Base-by-base conservation (phyloP, 805 yeast species). In the Tetrapisispora nanseiensis region DNA sequence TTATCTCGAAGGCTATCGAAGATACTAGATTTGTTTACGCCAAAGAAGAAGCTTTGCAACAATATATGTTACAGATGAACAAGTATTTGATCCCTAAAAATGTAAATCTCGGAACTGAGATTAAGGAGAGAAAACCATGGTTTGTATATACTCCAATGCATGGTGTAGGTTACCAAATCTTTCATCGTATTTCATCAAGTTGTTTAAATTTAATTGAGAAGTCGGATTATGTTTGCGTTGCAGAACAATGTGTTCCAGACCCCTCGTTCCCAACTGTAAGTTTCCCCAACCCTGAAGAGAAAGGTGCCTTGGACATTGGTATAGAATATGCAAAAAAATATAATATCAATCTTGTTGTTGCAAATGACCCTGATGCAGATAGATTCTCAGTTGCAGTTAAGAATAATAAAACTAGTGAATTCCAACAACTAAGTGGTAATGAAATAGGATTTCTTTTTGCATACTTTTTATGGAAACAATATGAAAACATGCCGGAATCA, bases 291-390 rank as follows among this genome's bases (percentile, higher is more conserved):
- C 98, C 98, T 0, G 98, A 90, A 61, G 98, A 90, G 55, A 76
- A 78, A 48, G 96, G 96, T 3, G 97, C 97, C 0, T 67, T 92
- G 42, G 82, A 78, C 49, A 56, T 81, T 40, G 90, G 95, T 0
- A 79, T 80, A 16, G 40, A 56, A 9, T 58, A 63, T 3, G 97
- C 95, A 0, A 51, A 53, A 6, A 41, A 48, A 1, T 57, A 63
- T 2, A 69, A 69, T 0, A 60, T 72, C 20, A 57, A 65, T 2
- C 57, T 86, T 24, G 90, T 90, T 2, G 53, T 90, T 2, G 95
- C 96, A 1, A 90, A 82, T 60, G 98, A 90, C 56, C 98, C 98
- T 0, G 98, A 90, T 62, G 98, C 97, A 0, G 98, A 90, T 60
- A 69, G 98, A 45, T 90, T 90, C 56, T 80, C 92, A 7, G 82